Evolutionary conservation across 108 stramenopile genomes (phyloP).

Genomic region (Cyclostephanos tholiformis): DNA sequence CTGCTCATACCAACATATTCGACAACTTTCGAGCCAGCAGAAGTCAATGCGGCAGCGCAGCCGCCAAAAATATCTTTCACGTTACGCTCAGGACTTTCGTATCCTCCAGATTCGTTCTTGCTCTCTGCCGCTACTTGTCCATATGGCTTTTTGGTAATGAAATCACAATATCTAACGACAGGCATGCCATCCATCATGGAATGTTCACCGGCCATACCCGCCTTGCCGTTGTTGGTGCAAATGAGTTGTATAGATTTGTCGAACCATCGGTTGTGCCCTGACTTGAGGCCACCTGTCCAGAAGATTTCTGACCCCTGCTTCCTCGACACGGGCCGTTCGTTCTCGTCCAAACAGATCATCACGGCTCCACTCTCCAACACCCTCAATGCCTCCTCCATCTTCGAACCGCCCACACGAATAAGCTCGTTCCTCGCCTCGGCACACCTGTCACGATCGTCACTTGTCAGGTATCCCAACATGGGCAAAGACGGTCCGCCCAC

Average conservation of each 20-base stretch:
- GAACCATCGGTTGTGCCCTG: conserved; percentile 83
- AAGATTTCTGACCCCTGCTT: conserved; percentile 61
- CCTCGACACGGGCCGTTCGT: conserved; percentile 57
- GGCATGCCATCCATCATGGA: conserved; percentile 95
- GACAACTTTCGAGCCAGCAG: conserved; percentile 32
- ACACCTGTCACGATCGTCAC: conserved; percentile 72
- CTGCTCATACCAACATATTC: conserved; percentile 29
- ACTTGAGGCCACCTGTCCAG: conserved; percentile 55
- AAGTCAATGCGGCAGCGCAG: conserved; percentile 34
- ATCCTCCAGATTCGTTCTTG: conserved; percentile 14
- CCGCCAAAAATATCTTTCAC: conserved; percentile 70
- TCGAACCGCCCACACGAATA: conserved; percentile 60
- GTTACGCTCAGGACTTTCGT: conserved; percentile 42
- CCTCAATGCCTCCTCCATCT: conserved; percentile 69
- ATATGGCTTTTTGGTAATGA: conserved; percentile 64
- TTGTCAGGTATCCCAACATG: conserved; percentile 74
- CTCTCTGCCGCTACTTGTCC: conserved; percentile 41
- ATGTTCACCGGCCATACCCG: conserved; percentile 84
- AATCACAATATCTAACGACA: conserved; percentile 66
- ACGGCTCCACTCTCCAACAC: conserved; percentile 78
- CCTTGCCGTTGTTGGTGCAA: conserved; percentile 83
- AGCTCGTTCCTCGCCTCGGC: conserved; percentile 70
- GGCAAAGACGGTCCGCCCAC: conserved; percentile 28
- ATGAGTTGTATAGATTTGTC: conserved; percentile 89
- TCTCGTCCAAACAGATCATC: conserved; percentile 78